Evolutionary conservation across 2,329 filamentous ascomycete species (phyloP).

Genomic region (Clarireedia hainanense): DNA sequence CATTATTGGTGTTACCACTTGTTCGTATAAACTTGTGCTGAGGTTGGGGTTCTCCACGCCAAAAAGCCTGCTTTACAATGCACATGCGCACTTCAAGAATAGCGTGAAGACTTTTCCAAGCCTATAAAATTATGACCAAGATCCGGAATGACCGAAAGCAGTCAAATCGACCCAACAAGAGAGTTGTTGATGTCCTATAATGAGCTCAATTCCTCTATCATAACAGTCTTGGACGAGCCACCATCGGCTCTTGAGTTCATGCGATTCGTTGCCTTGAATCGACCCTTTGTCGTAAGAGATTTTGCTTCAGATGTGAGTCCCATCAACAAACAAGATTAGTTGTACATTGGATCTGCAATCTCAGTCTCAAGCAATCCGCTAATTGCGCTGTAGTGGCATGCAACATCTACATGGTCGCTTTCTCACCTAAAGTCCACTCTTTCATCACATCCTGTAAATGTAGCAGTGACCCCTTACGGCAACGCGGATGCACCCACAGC

Average conservation of each 20-base stretch:
- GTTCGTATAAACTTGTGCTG: no score
- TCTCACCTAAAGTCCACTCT: slow-evolving; percentile 8
- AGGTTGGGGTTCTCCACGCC: no score
- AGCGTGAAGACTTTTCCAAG: not conserved
- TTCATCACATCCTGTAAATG: slow-evolving; percentile 3
- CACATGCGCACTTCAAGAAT: no score
- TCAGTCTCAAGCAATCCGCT: not conserved
- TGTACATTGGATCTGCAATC: no score
- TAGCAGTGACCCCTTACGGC: slow-evolving; percentile 20
- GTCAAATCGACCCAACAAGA: slow-evolving; percentile 34
- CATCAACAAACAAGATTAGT: no score
- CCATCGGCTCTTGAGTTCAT: slow-evolving; percentile 75
- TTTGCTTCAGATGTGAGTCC: slow-evolving; percentile 39
- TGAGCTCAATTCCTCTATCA: slow-evolving; percentile 55
- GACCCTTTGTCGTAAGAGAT: slow-evolving; percentile 63
- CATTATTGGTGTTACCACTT: no score
- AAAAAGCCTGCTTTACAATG: no score
- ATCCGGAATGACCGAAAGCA: not conserved
- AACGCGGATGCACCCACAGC: slow-evolving; percentile 47
- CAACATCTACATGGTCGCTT: slow-evolving; percentile 7
- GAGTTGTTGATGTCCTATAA: slow-evolving; percentile 62
- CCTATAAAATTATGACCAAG: not conserved
- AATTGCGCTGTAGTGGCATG: slow-evolving; percentile 2
- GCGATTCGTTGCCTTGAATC: slow-evolving; percentile 65
- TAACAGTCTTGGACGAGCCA: slow-evolving; percentile 55